Evolutionary conservation across 2,329 filamentous ascomycete genomes (phyloP), one percentile per base, ranked within the genome.

Genomic region (Aspergillus sp.): DNA sequence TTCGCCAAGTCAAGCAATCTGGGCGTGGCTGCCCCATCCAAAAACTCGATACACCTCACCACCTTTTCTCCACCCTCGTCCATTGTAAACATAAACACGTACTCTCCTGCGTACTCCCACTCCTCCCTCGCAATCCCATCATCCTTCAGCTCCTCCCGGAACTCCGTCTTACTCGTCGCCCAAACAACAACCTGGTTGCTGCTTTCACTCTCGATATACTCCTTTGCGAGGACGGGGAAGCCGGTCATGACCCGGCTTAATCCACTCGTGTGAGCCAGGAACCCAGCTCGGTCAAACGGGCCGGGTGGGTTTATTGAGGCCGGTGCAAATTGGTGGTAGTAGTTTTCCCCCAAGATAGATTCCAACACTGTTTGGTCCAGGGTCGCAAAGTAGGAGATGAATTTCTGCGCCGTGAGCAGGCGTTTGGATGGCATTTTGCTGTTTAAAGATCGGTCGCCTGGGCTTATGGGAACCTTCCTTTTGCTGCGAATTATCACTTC

Each of bases 11-110:
- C 43, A 6, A 32, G 9, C 24, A 55, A 9, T 36, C 24, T 26
- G 20, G 11, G 34, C 3, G 43, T 55, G n/a, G 15, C 44, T n/a
- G 22, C 30, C 42, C 52, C 48, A 43, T 55, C 52, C 43, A 55
- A 32, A 34, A 55, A 55, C 44, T 55, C 52, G 8, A 55, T 15
- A 5, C 36, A 20, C 17, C 24, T 26, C 8, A 34, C 44, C 34
- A 48, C 22, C 52, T 32, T 32, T 24, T 43, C 44, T 11, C 36
- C 44, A 17, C 18, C 22, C 24, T 55, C 44, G 22, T 48, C 44
- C 44, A 48, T 56, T 11, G 38, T 50, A 4, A 56, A 30, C 41
- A 56, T 36, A 39, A 56, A 50, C 4, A 56, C 32, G 30, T 56
- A 56, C 26, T 50, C 47, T 7, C 45, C 53, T 2, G 5, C 12